phyloP scores from a whole-genome alignment of 176 grass and related monocot species.

The Rhynchospora pubera region DNA sequence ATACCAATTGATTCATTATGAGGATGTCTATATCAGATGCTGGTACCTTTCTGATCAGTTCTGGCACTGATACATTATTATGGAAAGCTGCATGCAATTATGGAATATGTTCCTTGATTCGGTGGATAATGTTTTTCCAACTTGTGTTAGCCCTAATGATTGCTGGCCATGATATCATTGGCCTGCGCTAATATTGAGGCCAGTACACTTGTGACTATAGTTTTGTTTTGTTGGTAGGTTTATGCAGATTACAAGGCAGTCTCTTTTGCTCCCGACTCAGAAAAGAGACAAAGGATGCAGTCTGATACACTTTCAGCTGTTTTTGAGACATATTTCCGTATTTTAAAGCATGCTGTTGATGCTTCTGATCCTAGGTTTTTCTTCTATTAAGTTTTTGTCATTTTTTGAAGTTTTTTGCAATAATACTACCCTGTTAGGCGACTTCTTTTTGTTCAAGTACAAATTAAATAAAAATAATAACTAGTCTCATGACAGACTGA shows the following conservation, averaged over 20 bases:
- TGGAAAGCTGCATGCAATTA: not conserved
- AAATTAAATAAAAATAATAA: not conserved
- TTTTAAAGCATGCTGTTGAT: conserved; percentile 65
- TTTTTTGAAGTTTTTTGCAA: not conserved
- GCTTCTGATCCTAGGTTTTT: conserved; percentile 47
- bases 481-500: not conserved
- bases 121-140: conserved; percentile 1
- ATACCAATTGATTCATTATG: too few species aligned
- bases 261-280: conserved; percentile 72
- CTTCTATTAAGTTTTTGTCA: conserved; percentile 6
- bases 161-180: not conserved
- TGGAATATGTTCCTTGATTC: not conserved
- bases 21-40: not conserved
- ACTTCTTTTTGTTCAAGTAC: not conserved
- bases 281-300: conserved; percentile 61
- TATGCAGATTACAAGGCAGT: conserved; percentile 72
- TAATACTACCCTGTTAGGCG: not conserved
- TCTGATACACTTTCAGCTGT: conserved; percentile 71
- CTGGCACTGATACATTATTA: not conserved
- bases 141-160: not conserved
- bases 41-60: not conserved
- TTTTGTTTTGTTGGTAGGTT: conserved; percentile 36
- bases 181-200: not conserved
- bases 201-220: not conserved
- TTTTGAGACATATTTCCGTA: conserved; percentile 93